A percentile compares a stretch with the other conserved stretches of the same genome.
Evolutionary conservation across 768 basidiomycete species (phyloP).

Genomic region (Boletus subparvulus): DNA sequence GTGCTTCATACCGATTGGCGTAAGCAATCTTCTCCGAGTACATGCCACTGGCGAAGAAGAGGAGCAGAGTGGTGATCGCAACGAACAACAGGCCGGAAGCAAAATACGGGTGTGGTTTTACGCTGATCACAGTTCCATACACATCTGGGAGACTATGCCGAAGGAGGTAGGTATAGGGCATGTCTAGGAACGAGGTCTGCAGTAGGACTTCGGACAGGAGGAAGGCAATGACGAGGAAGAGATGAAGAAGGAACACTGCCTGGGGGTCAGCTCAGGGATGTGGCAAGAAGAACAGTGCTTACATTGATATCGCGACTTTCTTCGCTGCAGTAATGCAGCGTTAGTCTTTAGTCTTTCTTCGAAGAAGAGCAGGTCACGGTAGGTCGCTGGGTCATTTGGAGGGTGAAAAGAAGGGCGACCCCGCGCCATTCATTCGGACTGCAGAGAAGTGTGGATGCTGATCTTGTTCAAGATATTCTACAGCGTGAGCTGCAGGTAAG

Average conservation of each 20-base stretch:
- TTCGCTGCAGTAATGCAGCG: slow-evolving; percentile 72
- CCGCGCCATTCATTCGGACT: slow-evolving; percentile 25
- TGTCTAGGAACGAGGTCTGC: slow-evolving; percentile 60
- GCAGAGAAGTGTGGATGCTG: background rate
- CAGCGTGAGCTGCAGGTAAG: background rate
- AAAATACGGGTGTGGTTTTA: slow-evolving; percentile 68
- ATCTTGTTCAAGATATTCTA: background rate
- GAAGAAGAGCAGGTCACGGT: slow-evolving; percentile 85
- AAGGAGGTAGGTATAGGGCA: slow-evolving; percentile 58
- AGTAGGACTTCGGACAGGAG: slow-evolving; percentile 75
- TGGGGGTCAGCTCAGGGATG: slow-evolving; percentile 16
- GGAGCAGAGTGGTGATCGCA: slow-evolving; percentile 81
- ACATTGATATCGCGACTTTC: slow-evolving; percentile 86
- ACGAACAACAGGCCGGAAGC: slow-evolving; percentile 82
- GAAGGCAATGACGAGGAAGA: slow-evolving; percentile 66
- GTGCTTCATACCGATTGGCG: slow-evolving; percentile 78
- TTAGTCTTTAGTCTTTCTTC: slow-evolving; percentile 97
- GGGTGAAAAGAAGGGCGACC: slow-evolving; percentile 50
- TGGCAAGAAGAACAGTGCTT: slow-evolving; percentile 29
- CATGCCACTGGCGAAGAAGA: slow-evolving; percentile 97
- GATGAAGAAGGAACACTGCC: slow-evolving; percentile 72
- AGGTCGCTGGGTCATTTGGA: slow-evolving; percentile 74
- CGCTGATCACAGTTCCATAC: slow-evolving; percentile 39
- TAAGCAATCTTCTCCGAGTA: slow-evolving; percentile 96
- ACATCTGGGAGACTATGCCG: slow-evolving; percentile 51